A percentile compares a stretch with the other conserved stretches of the same genome.
Evolutionary conservation across 163 green algal species (phyloP).

Genomic region (Chlorella variabilis): DNA sequence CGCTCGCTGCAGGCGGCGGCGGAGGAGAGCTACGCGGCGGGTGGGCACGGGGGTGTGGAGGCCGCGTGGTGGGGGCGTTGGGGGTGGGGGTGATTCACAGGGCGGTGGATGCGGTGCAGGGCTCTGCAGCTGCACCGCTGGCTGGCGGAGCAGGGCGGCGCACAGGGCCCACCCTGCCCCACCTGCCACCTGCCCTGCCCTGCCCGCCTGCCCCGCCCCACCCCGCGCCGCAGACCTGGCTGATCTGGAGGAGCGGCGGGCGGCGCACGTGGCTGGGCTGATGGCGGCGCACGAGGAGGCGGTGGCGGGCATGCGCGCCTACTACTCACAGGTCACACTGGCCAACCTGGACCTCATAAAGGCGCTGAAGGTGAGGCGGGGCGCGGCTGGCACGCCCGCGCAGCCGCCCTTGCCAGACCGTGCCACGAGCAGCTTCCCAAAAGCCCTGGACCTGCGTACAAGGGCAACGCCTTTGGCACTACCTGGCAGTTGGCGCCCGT

Average conservation of each 20-base stretch:
- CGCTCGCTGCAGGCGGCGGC: conserved; percentile 87
- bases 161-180: not conserved
- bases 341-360: conserved; percentile 96
- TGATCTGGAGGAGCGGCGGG: conserved; percentile 2
- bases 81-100: too few relatives aligned
- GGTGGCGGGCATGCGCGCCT: conserved; percentile 91
- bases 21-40: conserved; percentile 74
- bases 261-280: conserved; percentile 13
- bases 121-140: not conserved
- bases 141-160: too few relatives aligned
- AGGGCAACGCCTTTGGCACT: too few relatives aligned
- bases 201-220: not conserved
- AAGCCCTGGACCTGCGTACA: too few relatives aligned
- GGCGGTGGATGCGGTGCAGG: too few relatives aligned
- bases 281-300: conserved; percentile 46
- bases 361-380: conserved; percentile 53
- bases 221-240: conserved; percentile 31
- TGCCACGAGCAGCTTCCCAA: too few relatives aligned
- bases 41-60: not conserved
- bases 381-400: not conserved
- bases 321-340: conserved; percentile 95
- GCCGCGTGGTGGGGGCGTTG: not conserved
- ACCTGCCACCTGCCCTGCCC: not conserved
- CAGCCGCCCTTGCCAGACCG: too few relatives aligned
- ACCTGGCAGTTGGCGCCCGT: too few relatives aligned